These are phyloP conservation scores for Myxozyma sirexii DNA, from an alignment of 805 yeast genomes.

Conservation along the genomic window DNA sequence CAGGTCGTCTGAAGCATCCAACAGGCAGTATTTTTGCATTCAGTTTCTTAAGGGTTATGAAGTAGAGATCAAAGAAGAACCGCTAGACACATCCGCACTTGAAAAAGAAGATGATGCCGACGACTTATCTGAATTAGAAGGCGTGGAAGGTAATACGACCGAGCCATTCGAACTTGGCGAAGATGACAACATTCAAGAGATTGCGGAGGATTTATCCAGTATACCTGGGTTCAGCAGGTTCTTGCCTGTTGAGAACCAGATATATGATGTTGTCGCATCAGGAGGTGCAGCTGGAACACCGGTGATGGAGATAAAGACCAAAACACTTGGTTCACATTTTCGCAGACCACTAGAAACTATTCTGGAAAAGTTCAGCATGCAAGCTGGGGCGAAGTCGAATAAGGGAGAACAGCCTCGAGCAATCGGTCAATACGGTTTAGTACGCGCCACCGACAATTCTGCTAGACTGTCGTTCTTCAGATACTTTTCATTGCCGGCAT, in stretches of 20 bases:
- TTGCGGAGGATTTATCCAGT: not conserved
- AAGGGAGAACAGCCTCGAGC: slow-evolving; percentile 40
- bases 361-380: slow-evolving; percentile 53
- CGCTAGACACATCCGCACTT: not conserved
- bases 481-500: slow-evolving; percentile 54
- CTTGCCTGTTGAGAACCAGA: slow-evolving; percentile 67
- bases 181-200: slow-evolving; percentile 21
- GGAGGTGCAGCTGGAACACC: slow-evolving; percentile 58
- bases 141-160: not conserved
- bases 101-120: slow-evolving; percentile 39
- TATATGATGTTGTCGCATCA: slow-evolving; percentile 52
- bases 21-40: slow-evolving; percentile 42
- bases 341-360: slow-evolving; percentile 55
- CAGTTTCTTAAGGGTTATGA: slow-evolving; percentile 36
- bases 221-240: slow-evolving; percentile 50
- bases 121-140: slow-evolving; percentile 37
- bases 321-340: slow-evolving; percentile 58
- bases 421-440: slow-evolving; percentile 47
- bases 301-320: slow-evolving; percentile 55
- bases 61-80: slow-evolving; percentile 37
- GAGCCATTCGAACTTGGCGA: slow-evolving; percentile 22
- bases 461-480: slow-evolving; percentile 76
- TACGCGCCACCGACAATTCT: slow-evolving; percentile 68
- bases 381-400: slow-evolving; percentile 38
- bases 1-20: slow-evolving; percentile 42